A percentile compares a stretch with the other conserved stretches of the same genome.
Conservation (phyloP, 805 yeast species). For the Yamadazyma scolyti region DNA sequence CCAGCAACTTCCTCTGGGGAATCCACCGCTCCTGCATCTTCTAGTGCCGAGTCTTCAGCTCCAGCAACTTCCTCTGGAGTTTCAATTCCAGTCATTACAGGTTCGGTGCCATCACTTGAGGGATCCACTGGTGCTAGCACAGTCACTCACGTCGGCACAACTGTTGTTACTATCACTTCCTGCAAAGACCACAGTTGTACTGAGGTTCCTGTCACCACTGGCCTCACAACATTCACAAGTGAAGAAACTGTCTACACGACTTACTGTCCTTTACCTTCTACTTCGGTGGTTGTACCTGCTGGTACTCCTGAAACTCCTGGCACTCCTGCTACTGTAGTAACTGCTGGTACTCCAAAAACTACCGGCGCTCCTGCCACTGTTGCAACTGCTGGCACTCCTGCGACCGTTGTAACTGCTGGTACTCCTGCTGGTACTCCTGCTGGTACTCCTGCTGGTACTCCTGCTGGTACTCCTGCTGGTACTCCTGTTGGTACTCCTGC, state of each 20-base stretch:
- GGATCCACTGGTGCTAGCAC: constrained; percentile 1
- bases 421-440: constrained; percentile 3
- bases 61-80: too few species aligned
- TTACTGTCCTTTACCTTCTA: constrained; percentile 22
- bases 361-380: not conserved
- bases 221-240: constrained; percentile 27
- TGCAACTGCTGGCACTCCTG: constrained; percentile 2
- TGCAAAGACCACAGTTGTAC: constrained; percentile 27
- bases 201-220: constrained; percentile 24
- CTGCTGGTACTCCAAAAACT: constrained; percentile 1
- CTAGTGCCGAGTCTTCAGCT: too few species aligned
- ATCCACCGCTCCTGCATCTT: not conserved
- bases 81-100: not conserved
- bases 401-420: not conserved
- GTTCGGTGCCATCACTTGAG: not conserved
- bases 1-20: not conserved
- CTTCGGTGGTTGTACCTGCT: not conserved
- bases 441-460: constrained; percentile 1
- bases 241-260: constrained; percentile 23
- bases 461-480: constrained; percentile 1
- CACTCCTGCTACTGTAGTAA: not conserved
- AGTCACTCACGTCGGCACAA: constrained; percentile 16
- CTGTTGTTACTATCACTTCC: constrained; percentile 30
- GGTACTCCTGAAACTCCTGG: constrained; percentile 1
- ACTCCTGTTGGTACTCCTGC: not conserved